Conservation (phyloP, 495 filamentous ascomycete species). For the Neurospora sp. region DNA sequence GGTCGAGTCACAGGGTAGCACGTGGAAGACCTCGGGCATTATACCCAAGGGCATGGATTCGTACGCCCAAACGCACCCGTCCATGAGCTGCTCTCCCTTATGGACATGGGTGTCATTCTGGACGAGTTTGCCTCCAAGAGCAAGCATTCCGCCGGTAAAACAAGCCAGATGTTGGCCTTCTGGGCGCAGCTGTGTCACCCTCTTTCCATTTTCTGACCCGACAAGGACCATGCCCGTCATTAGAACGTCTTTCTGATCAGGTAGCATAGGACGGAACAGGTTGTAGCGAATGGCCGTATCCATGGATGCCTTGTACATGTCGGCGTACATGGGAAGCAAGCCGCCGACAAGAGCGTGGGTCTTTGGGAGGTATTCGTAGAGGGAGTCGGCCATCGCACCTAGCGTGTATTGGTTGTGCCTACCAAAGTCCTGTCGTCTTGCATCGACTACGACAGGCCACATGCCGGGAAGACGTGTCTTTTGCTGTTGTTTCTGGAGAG, state of each 20-base stretch:
- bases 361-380: constrained; percentile 82
- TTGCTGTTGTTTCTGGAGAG: constrained; percentile 56
- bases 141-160: constrained; percentile 79
- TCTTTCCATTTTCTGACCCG: constrained; percentile 57
- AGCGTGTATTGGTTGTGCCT: constrained; percentile 47
- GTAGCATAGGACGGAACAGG: constrained; percentile 53
- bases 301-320: constrained; percentile 64
- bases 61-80: constrained; percentile 83
- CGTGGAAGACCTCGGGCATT: constrained; percentile 66
- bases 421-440: constrained; percentile 19
- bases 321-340: constrained; percentile 56
- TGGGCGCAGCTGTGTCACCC: constrained; percentile 34
- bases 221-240: constrained; percentile 50
- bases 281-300: constrained; percentile 54
- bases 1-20: constrained; percentile 49
- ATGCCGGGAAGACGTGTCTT: constrained; percentile 58
- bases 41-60: constrained; percentile 60
- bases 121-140: constrained; percentile 63
- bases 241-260: constrained; percentile 34
- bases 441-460: constrained; percentile 32
- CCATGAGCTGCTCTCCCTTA: constrained; percentile 60
- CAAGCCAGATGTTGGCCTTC: constrained; percentile 42
- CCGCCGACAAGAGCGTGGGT: constrained; percentile 60
- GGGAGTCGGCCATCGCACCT: constrained; percentile 66
- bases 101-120: constrained; percentile 55